Conservation (phyloP, 1,284 basidiomycete genomes). For the Naganishia liquefaciens region DNA sequence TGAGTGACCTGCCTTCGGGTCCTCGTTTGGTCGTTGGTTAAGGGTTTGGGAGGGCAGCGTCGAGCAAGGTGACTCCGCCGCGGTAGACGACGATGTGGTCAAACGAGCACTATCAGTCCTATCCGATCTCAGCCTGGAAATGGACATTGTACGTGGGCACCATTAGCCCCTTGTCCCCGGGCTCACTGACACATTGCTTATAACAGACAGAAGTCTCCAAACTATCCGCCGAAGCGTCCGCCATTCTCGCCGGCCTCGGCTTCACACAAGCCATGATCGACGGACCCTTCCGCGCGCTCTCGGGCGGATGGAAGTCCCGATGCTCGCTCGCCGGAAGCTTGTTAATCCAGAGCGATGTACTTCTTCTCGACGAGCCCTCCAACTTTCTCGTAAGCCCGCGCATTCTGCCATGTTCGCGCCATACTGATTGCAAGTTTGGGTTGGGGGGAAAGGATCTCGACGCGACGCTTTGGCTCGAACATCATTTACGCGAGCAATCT, state of each 20-base stretch:
- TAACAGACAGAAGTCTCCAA: constrained; percentile 52
- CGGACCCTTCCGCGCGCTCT: constrained; percentile 59
- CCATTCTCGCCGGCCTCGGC: constrained; percentile 66
- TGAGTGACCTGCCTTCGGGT: constrained; percentile 25
- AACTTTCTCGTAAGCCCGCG: constrained; percentile 47
- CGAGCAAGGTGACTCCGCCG: too few relatives aligned
- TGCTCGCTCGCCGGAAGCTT: constrained; percentile 58
- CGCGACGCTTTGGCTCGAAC: constrained; percentile 58
- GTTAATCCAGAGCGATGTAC: constrained; percentile 54
- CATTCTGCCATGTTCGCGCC: too few relatives aligned
- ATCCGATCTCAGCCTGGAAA: too few relatives aligned
- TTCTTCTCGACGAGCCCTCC: constrained; percentile 55
- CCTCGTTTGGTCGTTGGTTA: too few relatives aligned
- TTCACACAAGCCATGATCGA: constrained; percentile 61
- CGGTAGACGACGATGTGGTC: too few relatives aligned
- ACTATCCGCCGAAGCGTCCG: constrained; percentile 62
- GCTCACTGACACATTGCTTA: constrained; percentile 1
- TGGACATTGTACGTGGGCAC: too few relatives aligned
- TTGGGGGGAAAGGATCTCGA: constrained; percentile 45
- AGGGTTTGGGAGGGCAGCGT: too few relatives aligned
- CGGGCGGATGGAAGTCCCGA: constrained; percentile 70
- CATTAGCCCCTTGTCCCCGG: constrained; percentile 15
- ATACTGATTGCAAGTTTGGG: not conserved
- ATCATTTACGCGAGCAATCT: constrained; percentile 57
- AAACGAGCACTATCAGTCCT: too few relatives aligned